Conservation (phyloP, 1,139 yeast genomes). For the Magnusiomyces tetraspermus region DNA sequence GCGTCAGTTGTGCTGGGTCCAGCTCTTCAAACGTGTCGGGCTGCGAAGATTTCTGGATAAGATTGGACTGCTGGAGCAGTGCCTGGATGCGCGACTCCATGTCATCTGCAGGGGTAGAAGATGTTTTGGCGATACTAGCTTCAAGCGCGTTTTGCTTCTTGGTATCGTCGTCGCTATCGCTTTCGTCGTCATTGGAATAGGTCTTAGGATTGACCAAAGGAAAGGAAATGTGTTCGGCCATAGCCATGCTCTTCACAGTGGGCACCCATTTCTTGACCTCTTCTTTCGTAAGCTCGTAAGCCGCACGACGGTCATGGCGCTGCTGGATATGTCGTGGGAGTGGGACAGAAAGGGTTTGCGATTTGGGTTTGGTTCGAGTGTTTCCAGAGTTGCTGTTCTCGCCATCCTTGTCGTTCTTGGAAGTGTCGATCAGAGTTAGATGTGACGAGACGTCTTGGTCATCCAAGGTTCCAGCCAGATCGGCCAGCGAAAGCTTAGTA, state of each 20-base stretch:
- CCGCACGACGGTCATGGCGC: constrained; percentile 80
- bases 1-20: constrained; percentile 61
- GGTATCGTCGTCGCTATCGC: constrained; percentile 21
- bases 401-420: constrained; percentile 6
- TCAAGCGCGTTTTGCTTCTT: neutral
- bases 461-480: constrained; percentile 12
- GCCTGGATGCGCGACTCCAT: constrained; percentile 58
- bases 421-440: constrained; percentile 18
- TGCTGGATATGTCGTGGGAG: constrained; percentile 78
- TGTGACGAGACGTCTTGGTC: constrained; percentile 16
- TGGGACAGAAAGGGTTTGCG: constrained; percentile 58
- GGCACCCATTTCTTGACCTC: constrained; percentile 88
- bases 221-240: constrained; percentile 76
- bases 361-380: constrained; percentile 24
- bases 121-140: constrained; percentile 18
- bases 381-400: constrained; percentile 3
- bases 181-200: constrained; percentile 36
- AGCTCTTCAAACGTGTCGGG: constrained; percentile 72
- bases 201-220: constrained; percentile 45
- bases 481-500: constrained; percentile 12
- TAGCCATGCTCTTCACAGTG: constrained; percentile 64
- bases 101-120: constrained; percentile 38
- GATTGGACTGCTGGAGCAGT: constrained; percentile 54
- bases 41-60: constrained; percentile 28
- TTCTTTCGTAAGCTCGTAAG: constrained; percentile 77